Base-by-base conservation (phyloP, 2,329 filamentous ascomycete genomes). In the Hyphodiscus sp. region DNA sequence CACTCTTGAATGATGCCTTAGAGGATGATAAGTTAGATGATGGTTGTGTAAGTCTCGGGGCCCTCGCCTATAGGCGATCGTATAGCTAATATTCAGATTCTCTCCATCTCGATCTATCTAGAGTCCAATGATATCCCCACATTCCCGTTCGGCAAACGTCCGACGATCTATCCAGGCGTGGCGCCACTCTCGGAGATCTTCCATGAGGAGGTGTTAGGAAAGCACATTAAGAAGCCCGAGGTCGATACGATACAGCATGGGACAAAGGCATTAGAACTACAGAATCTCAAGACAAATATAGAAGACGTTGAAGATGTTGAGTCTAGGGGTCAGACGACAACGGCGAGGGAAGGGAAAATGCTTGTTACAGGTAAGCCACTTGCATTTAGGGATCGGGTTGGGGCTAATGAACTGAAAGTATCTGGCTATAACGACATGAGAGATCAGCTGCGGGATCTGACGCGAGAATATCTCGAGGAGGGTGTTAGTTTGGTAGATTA, bases 11-110 rank as follows among this genome's bases (percentile, higher is more conserved):
- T 26, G 20, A 45, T 49, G 26, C 20, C 23, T 49, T 53, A 41
- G 49, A 23, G n/a, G 33, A 53, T 41, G 41, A 53, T 53, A 49
- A 33, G 33, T 16, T 53, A 30, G 51, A 53, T 53, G 18, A 53
- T 49, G 23, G 51, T 45, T 53, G 11, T 19, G 45, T 53, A 53
- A 18, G 50, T 45, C n/a, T 50, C 52, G 41, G 44, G 20, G 20
- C 15, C 43, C 18, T 43, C 20, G 18, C 48, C 45, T 82, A 86
- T 58, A 86, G 82, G 82, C 79, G 82, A 1, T 73, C 3, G 23
- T 26, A 74, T 78, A 86, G 60, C n/a, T n/a, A n/a, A n/a, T n/a
- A n/a, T n/a, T n/a, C n/a, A n/a, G n/a, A 80, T 91, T 52, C 85
- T 89, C 23, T 29, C 18, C 45, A 48, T 56, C 38, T 51, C 44